These are phyloP conservation scores for Eucalyptus pauciflora DNA, from an alignment of 345 rosid genomes.

Conservation along the genomic window DNA sequence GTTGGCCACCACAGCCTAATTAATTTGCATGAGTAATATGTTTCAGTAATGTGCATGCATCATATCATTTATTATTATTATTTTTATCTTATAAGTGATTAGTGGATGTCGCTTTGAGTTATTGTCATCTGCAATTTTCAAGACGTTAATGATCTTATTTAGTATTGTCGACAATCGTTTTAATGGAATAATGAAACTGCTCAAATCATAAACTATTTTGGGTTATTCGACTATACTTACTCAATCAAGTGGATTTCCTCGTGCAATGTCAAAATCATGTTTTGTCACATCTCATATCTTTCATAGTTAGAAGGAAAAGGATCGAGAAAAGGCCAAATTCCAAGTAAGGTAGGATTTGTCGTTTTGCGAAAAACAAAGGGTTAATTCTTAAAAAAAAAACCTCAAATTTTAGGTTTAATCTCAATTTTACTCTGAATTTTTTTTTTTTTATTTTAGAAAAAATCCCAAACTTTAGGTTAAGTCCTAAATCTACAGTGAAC, in stretches of 20 bases:
- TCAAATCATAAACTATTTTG: neutral
- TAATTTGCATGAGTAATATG: neutral
- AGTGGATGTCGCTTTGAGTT: neutral
- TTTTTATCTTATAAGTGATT: neutral
- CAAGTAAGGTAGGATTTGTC: neutral
- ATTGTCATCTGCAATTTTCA: neutral
- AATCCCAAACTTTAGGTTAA: no score
- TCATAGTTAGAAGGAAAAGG: neutral
- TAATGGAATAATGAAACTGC: neutral
- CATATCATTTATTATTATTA: rapidly evolving
- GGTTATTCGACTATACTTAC: neutral
- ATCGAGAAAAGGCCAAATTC: neutral
- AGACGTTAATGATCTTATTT: neutral
- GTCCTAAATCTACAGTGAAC: rapidly evolving
- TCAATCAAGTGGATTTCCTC: neutral
- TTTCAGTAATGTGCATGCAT: neutral
- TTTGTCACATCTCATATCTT: neutral
- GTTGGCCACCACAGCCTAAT: neutral
- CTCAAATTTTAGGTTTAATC: no score
- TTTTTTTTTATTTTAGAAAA: no score
- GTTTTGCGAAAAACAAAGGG: neutral
- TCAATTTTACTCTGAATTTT: no score
- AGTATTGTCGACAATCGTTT: neutral
- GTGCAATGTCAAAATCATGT: neutral
- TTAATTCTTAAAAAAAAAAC: no score